phyloP scores from a whole-genome alignment of 2,329 filamentous ascomycete genomes.

The Tolypocladium amazonense region DNA sequence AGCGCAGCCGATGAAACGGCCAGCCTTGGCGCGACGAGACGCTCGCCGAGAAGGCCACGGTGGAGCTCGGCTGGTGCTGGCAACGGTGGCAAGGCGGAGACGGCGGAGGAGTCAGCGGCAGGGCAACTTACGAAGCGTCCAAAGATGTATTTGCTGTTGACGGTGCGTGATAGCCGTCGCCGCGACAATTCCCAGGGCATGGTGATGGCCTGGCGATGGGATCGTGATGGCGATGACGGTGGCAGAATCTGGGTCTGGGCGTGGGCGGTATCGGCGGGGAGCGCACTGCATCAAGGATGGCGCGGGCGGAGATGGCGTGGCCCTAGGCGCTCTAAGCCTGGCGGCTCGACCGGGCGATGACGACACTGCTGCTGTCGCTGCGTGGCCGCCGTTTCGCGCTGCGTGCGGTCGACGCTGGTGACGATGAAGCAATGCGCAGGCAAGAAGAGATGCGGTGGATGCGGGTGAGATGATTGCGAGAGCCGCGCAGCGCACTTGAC shows the following conservation, averaged over 20 bases:
- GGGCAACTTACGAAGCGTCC: slow-evolving; percentile 56
- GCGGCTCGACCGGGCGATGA: not conserved
- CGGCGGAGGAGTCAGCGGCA: slow-evolving; percentile 1
- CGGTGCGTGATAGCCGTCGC: slow-evolving; percentile 51
- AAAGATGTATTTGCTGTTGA: slow-evolving; percentile 59
- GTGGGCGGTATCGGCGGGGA: not conserved
- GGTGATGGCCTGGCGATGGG: not conserved
- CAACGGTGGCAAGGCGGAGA: not conserved
- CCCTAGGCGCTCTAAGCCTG: not conserved
- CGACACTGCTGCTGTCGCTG: not conserved
- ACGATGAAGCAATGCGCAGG: not conserved
- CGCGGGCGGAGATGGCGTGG: not conserved
- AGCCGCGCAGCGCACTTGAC: too few species aligned
- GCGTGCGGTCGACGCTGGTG: not conserved
- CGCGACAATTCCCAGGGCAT: slow-evolving; percentile 50
- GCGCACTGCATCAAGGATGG: not conserved
- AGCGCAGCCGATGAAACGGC: not conserved
- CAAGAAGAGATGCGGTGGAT: not conserved
- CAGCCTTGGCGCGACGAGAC: not conserved
- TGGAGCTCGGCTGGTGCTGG: not conserved
- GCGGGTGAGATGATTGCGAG: not conserved
- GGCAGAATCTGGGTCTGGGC: not conserved
- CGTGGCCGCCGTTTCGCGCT: not conserved
- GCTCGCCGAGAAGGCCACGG: not conserved
- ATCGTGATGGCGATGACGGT: not conserved